Evolutionary conservation across 805 yeast species (phyloP).

Genomic region (Cyberlindnera americana): DNA sequence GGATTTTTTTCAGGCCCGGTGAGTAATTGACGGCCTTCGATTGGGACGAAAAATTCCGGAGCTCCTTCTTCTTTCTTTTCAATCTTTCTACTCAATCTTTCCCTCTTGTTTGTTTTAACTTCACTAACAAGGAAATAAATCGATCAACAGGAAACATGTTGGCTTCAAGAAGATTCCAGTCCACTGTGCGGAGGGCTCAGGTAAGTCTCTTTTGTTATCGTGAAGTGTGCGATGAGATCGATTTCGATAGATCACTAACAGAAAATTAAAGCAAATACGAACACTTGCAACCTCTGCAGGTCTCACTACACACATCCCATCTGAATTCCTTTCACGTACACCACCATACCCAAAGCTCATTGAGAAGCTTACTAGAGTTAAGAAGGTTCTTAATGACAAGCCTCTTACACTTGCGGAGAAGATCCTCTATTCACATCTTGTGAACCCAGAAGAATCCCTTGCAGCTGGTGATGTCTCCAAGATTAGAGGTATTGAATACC

Average conservation of each 20-base stretch:
- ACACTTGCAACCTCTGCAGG: constrained; percentile 23
- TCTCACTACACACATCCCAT: constrained; percentile 38
- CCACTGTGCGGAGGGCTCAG: constrained; percentile 13
- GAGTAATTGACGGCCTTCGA: constrained; percentile 16
- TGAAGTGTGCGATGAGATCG: constrained; percentile 4
- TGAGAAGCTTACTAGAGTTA: constrained; percentile 58
- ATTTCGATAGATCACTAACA: not conserved
- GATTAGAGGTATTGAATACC: constrained; percentile 82
- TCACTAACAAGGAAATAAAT: no score
- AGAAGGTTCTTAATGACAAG: constrained; percentile 56
- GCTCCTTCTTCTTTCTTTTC: not conserved
- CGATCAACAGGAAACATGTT: no score
- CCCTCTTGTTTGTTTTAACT: no score
- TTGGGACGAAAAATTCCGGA: constrained; percentile 11
- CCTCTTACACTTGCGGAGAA: constrained; percentile 96
- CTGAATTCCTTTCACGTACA: constrained; percentile 61
- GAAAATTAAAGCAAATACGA: constrained; percentile 15
- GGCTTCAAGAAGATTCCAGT: constrained; percentile 11
- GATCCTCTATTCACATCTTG: constrained; percentile 87
- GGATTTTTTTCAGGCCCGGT: constrained; percentile 10
- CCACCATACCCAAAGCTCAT: constrained; percentile 86
- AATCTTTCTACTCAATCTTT: not conserved
- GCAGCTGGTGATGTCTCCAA: constrained; percentile 47
- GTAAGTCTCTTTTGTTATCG: constrained; percentile 7
- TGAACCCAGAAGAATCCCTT: constrained; percentile 80